phyloP scores from a whole-genome alignment of 208 protist species.

The Wallacemonas sp. region DNA sequence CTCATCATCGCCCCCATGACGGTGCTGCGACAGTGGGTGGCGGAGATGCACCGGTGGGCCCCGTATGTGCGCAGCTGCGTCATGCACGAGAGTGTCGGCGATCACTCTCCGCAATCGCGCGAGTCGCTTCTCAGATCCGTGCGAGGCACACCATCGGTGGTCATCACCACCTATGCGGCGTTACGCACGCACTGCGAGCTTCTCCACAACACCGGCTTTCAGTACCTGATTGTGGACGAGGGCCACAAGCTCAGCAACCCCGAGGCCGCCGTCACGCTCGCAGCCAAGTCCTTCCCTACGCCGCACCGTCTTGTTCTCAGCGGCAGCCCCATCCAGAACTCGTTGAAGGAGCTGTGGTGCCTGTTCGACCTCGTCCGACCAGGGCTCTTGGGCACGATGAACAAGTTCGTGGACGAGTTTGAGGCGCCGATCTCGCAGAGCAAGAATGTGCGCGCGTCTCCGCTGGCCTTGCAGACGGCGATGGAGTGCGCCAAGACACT shows the following conservation, averaged over 20 bases:
- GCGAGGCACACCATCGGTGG: slow-evolving; percentile 59
- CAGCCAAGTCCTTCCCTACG: slow-evolving; percentile 94
- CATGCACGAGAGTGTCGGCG: slow-evolving; percentile 78
- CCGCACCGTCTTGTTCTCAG: slow-evolving; percentile 95
- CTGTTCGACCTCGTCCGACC: slow-evolving; percentile 99
- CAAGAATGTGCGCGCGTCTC: slow-evolving; percentile 90
- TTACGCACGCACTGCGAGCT: slow-evolving; percentile 70
- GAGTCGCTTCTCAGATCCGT: slow-evolving; percentile 58
- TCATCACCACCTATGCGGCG: slow-evolving; percentile 95
- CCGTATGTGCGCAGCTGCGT: slow-evolving; percentile 83
- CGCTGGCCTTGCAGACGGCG: slow-evolving; percentile 90
- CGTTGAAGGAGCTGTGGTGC: slow-evolving; percentile 98
- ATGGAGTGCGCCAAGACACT: slow-evolving; percentile 95
- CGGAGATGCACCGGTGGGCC: slow-evolving; percentile 95
- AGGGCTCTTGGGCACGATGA: slow-evolving; percentile 91
- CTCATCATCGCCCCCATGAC: slow-evolving; percentile 95
- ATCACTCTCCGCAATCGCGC: slow-evolving; percentile 28
- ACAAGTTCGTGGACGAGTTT: slow-evolving; percentile 79
- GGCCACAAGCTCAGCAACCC: slow-evolving; percentile 98
- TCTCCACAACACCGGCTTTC: slow-evolving; percentile 75
- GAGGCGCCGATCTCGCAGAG: slow-evolving; percentile 85
- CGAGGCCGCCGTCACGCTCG: slow-evolving; percentile 94
- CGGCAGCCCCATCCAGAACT: slow-evolving; percentile 99
- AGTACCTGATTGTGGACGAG: slow-evolving; percentile 97
- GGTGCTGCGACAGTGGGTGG: slow-evolving; percentile 92